phyloP scores from a whole-genome alignment of 2,329 filamentous ascomycete species.

The Botryotinia globosa region DNA sequence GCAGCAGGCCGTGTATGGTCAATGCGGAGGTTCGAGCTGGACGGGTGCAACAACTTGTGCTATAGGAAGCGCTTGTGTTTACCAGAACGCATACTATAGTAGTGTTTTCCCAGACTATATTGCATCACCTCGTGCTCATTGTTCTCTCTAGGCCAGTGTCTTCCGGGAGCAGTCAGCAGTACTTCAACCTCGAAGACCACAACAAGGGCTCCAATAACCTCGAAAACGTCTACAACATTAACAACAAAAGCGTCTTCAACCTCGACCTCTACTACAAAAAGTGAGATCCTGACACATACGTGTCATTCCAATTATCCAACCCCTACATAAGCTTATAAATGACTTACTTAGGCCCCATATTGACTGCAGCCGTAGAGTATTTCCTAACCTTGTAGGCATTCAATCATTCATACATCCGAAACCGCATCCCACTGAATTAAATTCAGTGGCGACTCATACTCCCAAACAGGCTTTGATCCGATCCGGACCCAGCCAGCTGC shows the following conservation, averaged over 20 bases:
- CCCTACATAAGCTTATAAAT: neutral
- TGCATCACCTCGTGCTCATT: neutral
- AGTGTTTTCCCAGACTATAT: neutral
- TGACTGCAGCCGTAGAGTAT: slow-evolving; percentile 4
- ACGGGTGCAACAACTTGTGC: slow-evolving; percentile 26
- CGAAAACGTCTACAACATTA: neutral
- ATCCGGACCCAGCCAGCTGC: slow-evolving; percentile 32
- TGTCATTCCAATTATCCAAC: neutral
- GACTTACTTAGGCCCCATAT: neutral
- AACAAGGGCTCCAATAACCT: neutral
- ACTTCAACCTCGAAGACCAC: neutral
- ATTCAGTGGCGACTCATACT: slow-evolving; percentile 39
- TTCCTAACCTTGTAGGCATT: slow-evolving; percentile 4
- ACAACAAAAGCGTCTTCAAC: slow-evolving; percentile 2
- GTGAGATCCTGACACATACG: neutral
- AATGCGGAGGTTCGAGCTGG: slow-evolving; percentile 30
- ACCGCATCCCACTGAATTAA: neutral
- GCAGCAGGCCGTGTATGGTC: slow-evolving; percentile 22
- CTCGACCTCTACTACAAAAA: neutral
- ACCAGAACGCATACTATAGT: slow-evolving; percentile 24
- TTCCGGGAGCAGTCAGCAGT: neutral
- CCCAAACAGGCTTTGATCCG: slow-evolving; percentile 38
- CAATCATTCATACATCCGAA: neutral
- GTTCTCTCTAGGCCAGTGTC: slow-evolving; percentile 1
- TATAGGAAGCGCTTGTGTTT: slow-evolving; percentile 22